Conservation (phyloP, 495 filamentous ascomycete genomes). For the Xylaria telfairii region DNA sequence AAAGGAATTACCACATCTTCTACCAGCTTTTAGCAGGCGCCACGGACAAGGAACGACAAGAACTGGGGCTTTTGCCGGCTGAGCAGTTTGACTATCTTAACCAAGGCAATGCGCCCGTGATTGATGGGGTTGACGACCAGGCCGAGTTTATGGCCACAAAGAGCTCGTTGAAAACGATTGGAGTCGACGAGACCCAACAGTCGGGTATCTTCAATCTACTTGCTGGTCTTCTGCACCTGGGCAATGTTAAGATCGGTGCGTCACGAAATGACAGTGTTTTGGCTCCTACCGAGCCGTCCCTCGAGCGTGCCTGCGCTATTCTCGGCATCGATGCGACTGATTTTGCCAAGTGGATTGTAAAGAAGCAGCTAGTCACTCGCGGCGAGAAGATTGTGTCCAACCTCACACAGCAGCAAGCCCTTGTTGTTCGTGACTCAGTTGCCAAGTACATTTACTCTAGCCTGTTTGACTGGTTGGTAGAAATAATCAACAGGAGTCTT, state of each 20-base stretch:
- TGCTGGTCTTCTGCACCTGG: slow-evolving; percentile 90
- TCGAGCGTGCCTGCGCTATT: slow-evolving; percentile 82
- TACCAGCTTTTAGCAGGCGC: slow-evolving; percentile 97
- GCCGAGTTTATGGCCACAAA: slow-evolving; percentile 89
- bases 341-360: slow-evolving; percentile 98
- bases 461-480: slow-evolving; percentile 98
- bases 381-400: slow-evolving; percentile 98
- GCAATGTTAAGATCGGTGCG: slow-evolving; percentile 93
- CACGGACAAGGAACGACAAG: slow-evolving; percentile 80
- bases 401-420: slow-evolving; percentile 89
- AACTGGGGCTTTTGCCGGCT: slow-evolving; percentile 75
- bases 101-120: slow-evolving; percentile 87
- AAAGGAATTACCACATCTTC: slow-evolving; percentile 99
- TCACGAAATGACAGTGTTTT: slow-evolving; percentile 87
- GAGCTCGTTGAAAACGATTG: slow-evolving; percentile 85
- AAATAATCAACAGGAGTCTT: slow-evolving; percentile 88
- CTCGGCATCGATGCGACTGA: slow-evolving; percentile 85
- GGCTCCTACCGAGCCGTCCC: slow-evolving; percentile 76
- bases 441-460: slow-evolving; percentile 99
- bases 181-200: slow-evolving; percentile 76
- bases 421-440: slow-evolving; percentile 95
- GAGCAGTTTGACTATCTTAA: slow-evolving; percentile 97
- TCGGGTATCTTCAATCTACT: slow-evolving; percentile 88
- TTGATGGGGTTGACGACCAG: slow-evolving; percentile 95
- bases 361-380: slow-evolving; percentile 96